Conservation (phyloP, 2,329 filamentous ascomycete species). For the Grosmannia huntii region DNA sequence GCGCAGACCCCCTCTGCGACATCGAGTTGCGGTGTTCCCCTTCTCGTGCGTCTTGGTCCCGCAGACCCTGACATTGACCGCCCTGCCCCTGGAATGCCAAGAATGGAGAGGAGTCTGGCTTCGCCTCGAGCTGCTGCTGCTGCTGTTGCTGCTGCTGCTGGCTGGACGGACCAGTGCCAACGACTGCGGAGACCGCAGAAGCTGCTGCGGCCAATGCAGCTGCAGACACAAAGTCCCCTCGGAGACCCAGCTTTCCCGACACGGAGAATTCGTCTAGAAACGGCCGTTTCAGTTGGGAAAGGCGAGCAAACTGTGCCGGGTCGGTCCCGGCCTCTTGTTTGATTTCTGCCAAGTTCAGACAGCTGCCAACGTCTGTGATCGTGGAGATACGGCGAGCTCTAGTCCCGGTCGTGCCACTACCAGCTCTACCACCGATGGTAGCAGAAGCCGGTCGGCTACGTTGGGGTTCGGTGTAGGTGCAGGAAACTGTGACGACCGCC, state of each 20-base stretch:
- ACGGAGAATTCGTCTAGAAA: not conserved
- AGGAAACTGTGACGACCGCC: conserved; percentile 15
- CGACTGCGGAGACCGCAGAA: not conserved
- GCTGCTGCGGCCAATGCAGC: not conserved
- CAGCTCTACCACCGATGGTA: not conserved
- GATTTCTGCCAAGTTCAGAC: not conserved
- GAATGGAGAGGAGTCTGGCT: not conserved
- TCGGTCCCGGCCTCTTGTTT: not conserved
- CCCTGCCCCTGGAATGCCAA: conserved; percentile 9
- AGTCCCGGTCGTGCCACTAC: not conserved
- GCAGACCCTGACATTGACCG: conserved; percentile 45
- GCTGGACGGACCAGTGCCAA: not conserved
- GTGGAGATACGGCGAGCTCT: not conserved
- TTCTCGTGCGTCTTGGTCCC: conserved; percentile 34
- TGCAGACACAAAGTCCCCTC: not conserved
- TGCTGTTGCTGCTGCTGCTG: not conserved
- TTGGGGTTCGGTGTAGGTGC: conserved; percentile 11
- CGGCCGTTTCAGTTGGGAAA: not conserved
- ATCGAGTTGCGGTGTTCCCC: conserved; percentile 48
- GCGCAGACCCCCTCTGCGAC: conserved; percentile 47
- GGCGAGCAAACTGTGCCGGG: not conserved
- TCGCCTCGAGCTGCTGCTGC: not conserved
- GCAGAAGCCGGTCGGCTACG: conserved; percentile 5
- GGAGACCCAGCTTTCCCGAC: not conserved
- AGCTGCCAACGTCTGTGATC: not conserved